Conservation (phyloP, 2,329 filamentous ascomycete species). For the Aspergillus japonicus region DNA sequence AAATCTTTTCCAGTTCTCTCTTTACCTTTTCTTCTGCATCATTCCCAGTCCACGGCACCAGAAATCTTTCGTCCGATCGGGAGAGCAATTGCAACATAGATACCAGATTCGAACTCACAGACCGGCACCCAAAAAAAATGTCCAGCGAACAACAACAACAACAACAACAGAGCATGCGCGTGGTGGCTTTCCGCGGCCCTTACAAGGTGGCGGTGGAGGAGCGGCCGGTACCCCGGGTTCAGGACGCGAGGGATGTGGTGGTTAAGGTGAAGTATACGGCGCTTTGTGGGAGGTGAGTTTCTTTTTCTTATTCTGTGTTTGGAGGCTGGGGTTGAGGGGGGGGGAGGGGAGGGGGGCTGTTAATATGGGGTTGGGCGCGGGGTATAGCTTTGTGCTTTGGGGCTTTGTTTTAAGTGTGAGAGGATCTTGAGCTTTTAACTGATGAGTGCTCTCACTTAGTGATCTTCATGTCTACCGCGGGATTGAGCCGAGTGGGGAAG, state of each 20-base stretch:
- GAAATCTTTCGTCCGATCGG: too few species aligned
- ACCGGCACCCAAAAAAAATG: slow-evolving; percentile 23
- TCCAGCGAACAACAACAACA: slow-evolving; percentile 36
- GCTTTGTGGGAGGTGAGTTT: slow-evolving; percentile 76
- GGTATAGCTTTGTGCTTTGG: neutral
- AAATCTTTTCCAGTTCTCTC: neutral
- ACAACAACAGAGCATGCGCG: slow-evolving; percentile 65
- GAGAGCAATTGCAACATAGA: too few species aligned
- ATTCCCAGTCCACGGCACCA: too few species aligned
- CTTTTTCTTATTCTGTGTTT: neutral
- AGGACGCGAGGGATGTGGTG: slow-evolving; percentile 71
- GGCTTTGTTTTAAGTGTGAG: neutral
- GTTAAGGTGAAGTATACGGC: slow-evolving; percentile 81
- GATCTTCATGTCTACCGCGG: slow-evolving; percentile 87
- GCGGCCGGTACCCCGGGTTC: slow-evolving; percentile 72
- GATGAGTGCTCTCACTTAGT: slow-evolving; percentile 43
- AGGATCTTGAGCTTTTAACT: neutral
- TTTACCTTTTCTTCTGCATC: too few species aligned
- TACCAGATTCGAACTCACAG: too few species aligned
- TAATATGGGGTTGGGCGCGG: neutral
- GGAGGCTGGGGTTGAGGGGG: neutral
- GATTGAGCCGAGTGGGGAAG: slow-evolving; percentile 66
- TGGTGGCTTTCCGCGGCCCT: slow-evolving; percentile 81
- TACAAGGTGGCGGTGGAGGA: slow-evolving; percentile 74
- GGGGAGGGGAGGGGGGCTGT: neutral